Evolutionary conservation across 352 stramenopile species (phyloP), one percentile per base, ranked within the genome.

Genomic region (Aphanomyces euteiches): DNA sequence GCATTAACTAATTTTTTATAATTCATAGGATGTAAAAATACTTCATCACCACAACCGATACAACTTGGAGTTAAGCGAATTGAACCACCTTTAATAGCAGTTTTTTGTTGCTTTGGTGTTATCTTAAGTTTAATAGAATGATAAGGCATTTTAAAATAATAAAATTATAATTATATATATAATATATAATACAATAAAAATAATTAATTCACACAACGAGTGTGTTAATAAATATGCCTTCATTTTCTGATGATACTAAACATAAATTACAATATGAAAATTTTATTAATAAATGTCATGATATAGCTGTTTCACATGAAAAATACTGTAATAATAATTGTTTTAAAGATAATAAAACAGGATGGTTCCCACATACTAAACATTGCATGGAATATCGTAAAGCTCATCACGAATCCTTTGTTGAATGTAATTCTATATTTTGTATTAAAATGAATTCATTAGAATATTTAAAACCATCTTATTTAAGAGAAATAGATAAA

Each of bases 351-450:
- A 50, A 50, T 50, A 50, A 2, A n/a, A 50, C 43, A 50, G 43
- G 43, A 3, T 3, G 1, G 43, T 50, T 3, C 2, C 43, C 43
- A n/a, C 43, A 50, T 50, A 50, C 10, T n/a, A 50, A 2, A 50
- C 10, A 2, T 2, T 50, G 43, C 2, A 50, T 50, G 2, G 43
- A 50, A n/a, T 50, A n/a, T 50, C 10, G 43, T 3, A 50, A 2
- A n/a, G 10, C 0, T 3, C 43, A 50, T 50, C 43, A 50, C 2
- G 43, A 50, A 2, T 3, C 1, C 2, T 50, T 50, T 50, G 43
- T 50, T 50, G 43, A 50, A 50, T 50, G 43, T n/a, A 50, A 50
- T n/a, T 50, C 17, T 50, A 50, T 12, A 50, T n/a, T 50, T 50
- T 50, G 43, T 50, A 1, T 50, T 50, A 50, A 50, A n/a, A 50